phyloP scores from a whole-genome alignment of 2,329 filamentous ascomycete species.

The Cytospora piceae region DNA sequence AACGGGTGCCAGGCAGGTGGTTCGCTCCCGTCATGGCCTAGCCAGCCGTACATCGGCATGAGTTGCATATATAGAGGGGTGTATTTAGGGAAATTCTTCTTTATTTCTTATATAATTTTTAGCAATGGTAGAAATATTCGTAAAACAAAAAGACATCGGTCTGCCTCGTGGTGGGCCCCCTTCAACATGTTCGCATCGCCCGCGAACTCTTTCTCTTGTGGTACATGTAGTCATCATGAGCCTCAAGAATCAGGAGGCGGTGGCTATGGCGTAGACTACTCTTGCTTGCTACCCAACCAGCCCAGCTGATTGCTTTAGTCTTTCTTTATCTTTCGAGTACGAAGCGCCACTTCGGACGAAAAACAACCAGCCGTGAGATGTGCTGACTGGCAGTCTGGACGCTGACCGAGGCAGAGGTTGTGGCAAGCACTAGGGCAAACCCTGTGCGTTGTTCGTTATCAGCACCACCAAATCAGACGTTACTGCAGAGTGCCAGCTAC shows the following conservation, averaged over 20 bases:
- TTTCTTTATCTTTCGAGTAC: background rate
- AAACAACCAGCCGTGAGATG: background rate
- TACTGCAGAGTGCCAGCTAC: background rate
- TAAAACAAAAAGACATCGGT: background rate
- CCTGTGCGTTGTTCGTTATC: background rate
- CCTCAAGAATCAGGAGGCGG: no score
- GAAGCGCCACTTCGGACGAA: background rate
- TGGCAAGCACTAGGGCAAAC: background rate
- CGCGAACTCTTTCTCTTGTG: background rate
- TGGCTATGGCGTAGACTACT: background rate
- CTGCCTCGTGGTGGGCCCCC: background rate
- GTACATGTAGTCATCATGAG: background rate
- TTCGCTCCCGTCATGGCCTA: constrained; percentile 22
- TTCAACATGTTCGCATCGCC: background rate
- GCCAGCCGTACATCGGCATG: constrained; percentile 13
- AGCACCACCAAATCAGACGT: background rate
- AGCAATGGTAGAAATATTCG: constrained; percentile 26
- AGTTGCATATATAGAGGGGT: constrained; percentile 27
- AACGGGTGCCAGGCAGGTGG: background rate
- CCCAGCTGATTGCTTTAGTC: no score
- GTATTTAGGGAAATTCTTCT: constrained; percentile 25
- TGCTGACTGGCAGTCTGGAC: background rate
- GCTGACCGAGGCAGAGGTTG: background rate
- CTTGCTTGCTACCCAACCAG: background rate
- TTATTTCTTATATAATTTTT: constrained; percentile 28